Conservation (phyloP, 306 rosid genomes). For the Cucumis sativus region DNA sequence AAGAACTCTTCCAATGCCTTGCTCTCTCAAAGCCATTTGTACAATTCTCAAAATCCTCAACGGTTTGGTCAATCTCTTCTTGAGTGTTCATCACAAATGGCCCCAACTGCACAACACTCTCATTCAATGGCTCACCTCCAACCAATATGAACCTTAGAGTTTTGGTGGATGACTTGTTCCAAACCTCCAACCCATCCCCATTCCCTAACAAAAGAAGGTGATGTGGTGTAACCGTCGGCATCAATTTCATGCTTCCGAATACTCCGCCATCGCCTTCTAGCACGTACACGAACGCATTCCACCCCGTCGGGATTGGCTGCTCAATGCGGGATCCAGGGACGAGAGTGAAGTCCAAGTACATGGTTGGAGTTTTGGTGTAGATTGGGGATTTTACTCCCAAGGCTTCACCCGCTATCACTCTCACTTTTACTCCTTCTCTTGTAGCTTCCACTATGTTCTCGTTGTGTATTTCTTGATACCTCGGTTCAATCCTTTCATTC, state of each 20-base stretch:
- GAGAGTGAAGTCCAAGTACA: conserved; percentile 82
- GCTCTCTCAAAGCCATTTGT: conserved; percentile 89
- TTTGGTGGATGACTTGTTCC: conserved; percentile 61
- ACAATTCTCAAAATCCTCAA: conserved; percentile 71
- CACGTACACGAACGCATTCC: conserved; percentile 84
- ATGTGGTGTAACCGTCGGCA: conserved; percentile 32
- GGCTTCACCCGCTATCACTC: conserved; percentile 88
- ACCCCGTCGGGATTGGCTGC: conserved; percentile 55
- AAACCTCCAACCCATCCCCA: conserved; percentile 74
- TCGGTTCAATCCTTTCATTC: conserved; percentile 62
- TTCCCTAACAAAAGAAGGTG: conserved; percentile 59
- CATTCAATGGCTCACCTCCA: conserved; percentile 79
- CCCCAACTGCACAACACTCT: conserved; percentile 65
- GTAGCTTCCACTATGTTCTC: conserved; percentile 52
- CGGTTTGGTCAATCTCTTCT: conserved; percentile 74
- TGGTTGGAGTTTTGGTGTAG: conserved; percentile 76
- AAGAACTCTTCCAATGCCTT: conserved; percentile 51
- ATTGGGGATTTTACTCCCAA: conserved; percentile 67
- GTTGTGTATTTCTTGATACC: conserved; percentile 68
- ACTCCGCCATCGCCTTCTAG: conserved; percentile 89
- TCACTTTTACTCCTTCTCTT: conserved; percentile 61
- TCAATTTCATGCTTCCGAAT: conserved; percentile 35
- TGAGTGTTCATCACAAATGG: conserved; percentile 94
- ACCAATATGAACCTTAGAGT: conserved; percentile 58
- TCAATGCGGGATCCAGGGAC: conserved; percentile 56